phyloP scores from a whole-genome alignment of 148 eudicot genomes.

The Hydrangea macrophylla region DNA sequence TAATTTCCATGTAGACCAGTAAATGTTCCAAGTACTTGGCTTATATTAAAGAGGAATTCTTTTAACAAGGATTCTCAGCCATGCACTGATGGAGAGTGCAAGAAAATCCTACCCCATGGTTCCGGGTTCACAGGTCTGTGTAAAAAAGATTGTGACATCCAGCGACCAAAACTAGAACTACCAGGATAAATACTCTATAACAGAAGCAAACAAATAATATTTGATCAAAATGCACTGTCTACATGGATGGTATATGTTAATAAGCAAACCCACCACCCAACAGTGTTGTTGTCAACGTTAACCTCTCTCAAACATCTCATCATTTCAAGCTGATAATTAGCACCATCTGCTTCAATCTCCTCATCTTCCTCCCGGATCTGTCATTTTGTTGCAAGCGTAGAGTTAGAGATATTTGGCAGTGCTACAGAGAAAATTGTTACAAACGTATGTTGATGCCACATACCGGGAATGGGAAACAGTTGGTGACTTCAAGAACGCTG shows the following conservation, averaged over 20 bases:
- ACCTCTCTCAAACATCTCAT: constrained; percentile 99
- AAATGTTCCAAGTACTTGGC: too few species aligned
- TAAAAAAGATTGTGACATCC: too few species aligned
- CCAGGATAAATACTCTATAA: too few species aligned
- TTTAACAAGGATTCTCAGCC: too few species aligned
- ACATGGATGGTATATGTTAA: neutral
- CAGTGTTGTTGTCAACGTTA: constrained; percentile 97
- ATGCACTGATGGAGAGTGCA: too few species aligned
- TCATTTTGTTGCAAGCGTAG: neutral
- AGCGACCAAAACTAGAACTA: too few species aligned
- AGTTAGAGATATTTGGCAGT: neutral
- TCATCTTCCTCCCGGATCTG: constrained; percentile 92
- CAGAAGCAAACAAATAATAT: too few species aligned
- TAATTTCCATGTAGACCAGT: too few species aligned
- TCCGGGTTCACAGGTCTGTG: too few species aligned
- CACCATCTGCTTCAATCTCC: constrained; percentile 97
- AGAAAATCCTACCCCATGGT: too few species aligned
- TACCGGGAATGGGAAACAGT: constrained; percentile 98
- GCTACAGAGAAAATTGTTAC: neutral
- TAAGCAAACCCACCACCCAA: constrained; percentile 73
- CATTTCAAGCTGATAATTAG: constrained; percentile 97
- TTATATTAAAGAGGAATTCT: too few species aligned
- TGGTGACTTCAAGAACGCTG: constrained; percentile 95
- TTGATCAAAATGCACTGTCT: neutral
- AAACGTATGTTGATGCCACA: constrained; percentile 12